Base-by-base conservation (phyloP, 108 stramenopile species). In the Stephanodiscus triporus region DNA sequence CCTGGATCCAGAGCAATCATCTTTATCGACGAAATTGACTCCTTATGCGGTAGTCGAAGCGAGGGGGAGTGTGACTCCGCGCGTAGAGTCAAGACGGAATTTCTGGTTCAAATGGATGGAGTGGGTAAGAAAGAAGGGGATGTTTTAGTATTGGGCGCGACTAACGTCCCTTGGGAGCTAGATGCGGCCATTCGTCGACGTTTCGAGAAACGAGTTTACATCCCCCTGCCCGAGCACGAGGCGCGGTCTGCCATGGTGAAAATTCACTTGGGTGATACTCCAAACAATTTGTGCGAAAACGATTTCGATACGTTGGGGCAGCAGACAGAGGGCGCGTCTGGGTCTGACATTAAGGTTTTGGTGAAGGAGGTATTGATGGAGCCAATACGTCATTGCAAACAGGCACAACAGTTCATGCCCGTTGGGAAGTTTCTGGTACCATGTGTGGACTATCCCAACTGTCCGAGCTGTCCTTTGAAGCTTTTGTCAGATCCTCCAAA, bases 141-240 rank as follows among this genome's bases (percentile, higher is more conserved):
- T 53, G 82, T 98, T 22, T 77, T 98, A 1, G 94, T 98, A 0
- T 72, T 99, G 47, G 97, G 97, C 2, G 99, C 99, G 0, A 98
- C 99, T 13, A 99, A 99, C 84, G 92, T 96, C 20, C 99, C 99
- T 4, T 98, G 97, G 99, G 97, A 97, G 49, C 71, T 99, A 29
- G 99, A 99, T 89, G 86, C 97, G n/a, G 99, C 97, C 26, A 98
- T 99, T 80, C 90, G 97, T 19, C 92, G 97, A 27, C 94, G 99
- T 23, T 99, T 99, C 75, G 97, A 99, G 84, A 98, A 98, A 75
- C 90, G 99, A 30, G 90, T 99, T 24, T 99, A 98, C 83, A 99
- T 99, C 66, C 96, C 98, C 17, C 84, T 99, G 17, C 99, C 99
- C 6, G 97, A 96, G 55, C 76, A 83, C 8, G 78, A 85, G 27